Evolutionary conservation across 257 asterid genomes (phyloP).

Genomic region (Verbascum thapsus): DNA sequence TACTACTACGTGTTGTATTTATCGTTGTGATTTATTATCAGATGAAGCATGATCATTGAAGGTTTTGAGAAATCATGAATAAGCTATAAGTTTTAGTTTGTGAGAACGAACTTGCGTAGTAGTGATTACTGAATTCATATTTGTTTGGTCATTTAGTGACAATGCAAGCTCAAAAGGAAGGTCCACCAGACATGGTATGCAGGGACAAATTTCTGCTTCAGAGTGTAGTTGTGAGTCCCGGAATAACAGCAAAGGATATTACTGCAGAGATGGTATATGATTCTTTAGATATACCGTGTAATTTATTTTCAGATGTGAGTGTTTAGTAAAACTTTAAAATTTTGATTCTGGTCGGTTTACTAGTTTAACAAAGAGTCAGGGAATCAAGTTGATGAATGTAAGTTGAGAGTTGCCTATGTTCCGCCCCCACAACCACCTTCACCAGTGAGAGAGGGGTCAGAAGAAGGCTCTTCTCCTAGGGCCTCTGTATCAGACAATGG

Average conservation of each 20-base stretch:
- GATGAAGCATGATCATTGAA: not conserved
- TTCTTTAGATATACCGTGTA: slow-evolving; percentile 6
- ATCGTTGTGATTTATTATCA: slow-evolving; percentile 1
- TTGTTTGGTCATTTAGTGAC: slow-evolving; percentile 61
- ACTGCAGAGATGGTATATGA: slow-evolving; percentile 74
- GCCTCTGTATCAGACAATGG: slow-evolving; percentile 92
- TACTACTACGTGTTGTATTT: not conserved
- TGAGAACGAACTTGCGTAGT: slow-evolving; percentile 6
- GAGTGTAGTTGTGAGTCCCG: slow-evolving; percentile 59
- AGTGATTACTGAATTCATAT: slow-evolving; percentile 26
- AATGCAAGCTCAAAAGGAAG: slow-evolving; percentile 98
- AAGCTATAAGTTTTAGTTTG: not conserved
- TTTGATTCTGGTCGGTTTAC: slow-evolving; percentile 26
- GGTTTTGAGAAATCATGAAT: slow-evolving; percentile 1
- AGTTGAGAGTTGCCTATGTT: slow-evolving; percentile 83
- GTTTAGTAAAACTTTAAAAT: not conserved
- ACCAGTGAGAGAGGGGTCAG: slow-evolving; percentile 92
- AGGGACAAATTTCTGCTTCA: slow-evolving; percentile 96
- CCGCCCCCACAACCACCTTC: slow-evolving; percentile 88
- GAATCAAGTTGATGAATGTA: slow-evolving; percentile 83
- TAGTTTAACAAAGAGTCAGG: slow-evolving; percentile 91
- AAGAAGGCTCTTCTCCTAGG: slow-evolving; percentile 93
- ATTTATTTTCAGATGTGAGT: not conserved
- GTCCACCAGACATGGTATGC: slow-evolving; percentile 91
- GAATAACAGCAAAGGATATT: slow-evolving; percentile 68